These are phyloP conservation scores for Backusella australiensis DNA, from an alignment of 192 early-diverging fungal species.

Conservation along the genomic window DNA sequence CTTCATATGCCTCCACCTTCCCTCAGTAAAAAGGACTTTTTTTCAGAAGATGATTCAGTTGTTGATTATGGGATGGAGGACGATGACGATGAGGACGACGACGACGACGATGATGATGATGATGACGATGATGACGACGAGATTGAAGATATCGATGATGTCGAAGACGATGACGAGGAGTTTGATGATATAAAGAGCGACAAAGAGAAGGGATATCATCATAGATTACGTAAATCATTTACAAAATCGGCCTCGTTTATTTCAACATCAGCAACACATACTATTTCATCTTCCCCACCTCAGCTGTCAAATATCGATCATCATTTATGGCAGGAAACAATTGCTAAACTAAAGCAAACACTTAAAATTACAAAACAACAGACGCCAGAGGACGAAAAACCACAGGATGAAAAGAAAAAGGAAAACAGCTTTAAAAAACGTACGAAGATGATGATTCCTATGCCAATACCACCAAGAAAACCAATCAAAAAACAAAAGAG, in stretches of 20 bases:
- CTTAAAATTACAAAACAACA: neutral
- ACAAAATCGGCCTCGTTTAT: slow-evolving; percentile 17
- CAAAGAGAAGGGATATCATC: slow-evolving; percentile 9
- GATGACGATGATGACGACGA: neutral
- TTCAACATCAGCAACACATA: slow-evolving; percentile 20
- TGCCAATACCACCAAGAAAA: slow-evolving; percentile 23
- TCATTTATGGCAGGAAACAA: slow-evolving; percentile 18
- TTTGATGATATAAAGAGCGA: neutral
- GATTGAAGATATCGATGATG: neutral
- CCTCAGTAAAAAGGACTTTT: slow-evolving; percentile 20
- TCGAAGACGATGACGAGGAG: neutral
- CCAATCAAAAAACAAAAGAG: neutral
- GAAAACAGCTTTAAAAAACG: neutral
- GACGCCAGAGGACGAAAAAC: neutral
- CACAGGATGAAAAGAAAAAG: neutral
- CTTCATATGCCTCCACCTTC: slow-evolving; percentile 30
- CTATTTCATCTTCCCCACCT: slow-evolving; percentile 25
- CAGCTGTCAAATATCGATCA: neutral
- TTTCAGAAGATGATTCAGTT: neutral
- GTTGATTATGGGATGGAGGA: neutral
- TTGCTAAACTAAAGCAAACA: slow-evolving; percentile 11
- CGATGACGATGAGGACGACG: slow-evolving; percentile 4
- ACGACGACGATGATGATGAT: neutral
- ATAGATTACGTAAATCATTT: slow-evolving; percentile 8
- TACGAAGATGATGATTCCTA: slow-evolving; percentile 19